Conservation (phyloP, 2,329 filamentous ascomycete genomes). For the Claviceps maximensis region DNA sequence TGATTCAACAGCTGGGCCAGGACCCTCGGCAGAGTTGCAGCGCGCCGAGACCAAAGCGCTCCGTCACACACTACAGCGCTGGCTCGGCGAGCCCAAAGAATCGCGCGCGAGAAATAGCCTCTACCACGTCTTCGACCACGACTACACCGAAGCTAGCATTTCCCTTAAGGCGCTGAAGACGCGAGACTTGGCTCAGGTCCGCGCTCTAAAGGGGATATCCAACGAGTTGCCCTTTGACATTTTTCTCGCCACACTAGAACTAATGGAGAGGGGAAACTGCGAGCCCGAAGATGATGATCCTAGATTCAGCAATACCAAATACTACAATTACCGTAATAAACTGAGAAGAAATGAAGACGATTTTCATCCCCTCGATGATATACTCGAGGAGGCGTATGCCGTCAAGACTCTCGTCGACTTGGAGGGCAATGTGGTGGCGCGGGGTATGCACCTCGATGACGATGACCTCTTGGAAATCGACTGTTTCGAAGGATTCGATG, state of each 20-base stretch:
- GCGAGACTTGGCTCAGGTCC: constrained; percentile 14
- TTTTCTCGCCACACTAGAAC: constrained; percentile 21
- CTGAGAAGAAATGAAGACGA: constrained; percentile 4
- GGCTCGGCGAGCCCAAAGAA: constrained; percentile 10
- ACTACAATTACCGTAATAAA: constrained; percentile 4
- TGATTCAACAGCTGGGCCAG: constrained; percentile 5
- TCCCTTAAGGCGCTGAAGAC: constrained; percentile 16
- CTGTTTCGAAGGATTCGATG: constrained; percentile 9
- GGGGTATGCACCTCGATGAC: constrained; percentile 9
- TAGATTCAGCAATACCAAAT: neutral
- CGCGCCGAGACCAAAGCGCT: constrained; percentile 7
- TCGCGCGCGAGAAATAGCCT: constrained; percentile 6
- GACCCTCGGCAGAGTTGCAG: constrained; percentile 11
- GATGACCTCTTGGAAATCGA: constrained; percentile 11
- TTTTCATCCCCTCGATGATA: constrained; percentile 8
- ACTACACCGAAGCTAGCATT: constrained; percentile 21
- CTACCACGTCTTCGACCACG: constrained; percentile 20
- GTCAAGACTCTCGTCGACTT: constrained; percentile 17
- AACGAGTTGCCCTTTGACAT: constrained; percentile 16
- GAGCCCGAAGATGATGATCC: constrained; percentile 2
- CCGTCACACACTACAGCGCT: constrained; percentile 13
- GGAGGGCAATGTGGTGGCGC: constrained; percentile 11
- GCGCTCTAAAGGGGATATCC: constrained; percentile 13
- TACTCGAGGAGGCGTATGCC: constrained; percentile 4
- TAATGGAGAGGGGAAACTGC: constrained; percentile 11